Percentiles rank a stretch among this genome's conserved stretches.
Conservation (phyloP, 495 filamentous ascomycete species). For the Endocarpon pusillum region DNA sequence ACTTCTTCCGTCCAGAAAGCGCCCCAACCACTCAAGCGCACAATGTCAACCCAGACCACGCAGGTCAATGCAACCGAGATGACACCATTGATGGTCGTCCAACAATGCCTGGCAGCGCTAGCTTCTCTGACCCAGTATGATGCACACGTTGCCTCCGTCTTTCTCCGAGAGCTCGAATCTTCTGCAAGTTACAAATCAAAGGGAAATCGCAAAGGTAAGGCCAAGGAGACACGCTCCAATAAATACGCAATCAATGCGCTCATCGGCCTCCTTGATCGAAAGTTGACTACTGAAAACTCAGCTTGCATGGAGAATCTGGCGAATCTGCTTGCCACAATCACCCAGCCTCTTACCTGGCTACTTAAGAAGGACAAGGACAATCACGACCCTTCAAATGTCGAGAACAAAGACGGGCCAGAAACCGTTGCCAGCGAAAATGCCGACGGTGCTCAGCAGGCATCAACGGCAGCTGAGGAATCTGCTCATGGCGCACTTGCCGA, state of each 20-base stretch:
- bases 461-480: conserved; percentile 3
- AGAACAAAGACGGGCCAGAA: conserved; percentile 31
- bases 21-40: conserved; percentile 58
- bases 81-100: conserved; percentile 84
- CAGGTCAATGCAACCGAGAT: conserved; percentile 50
- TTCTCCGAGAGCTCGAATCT: conserved; percentile 87
- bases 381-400: conserved; percentile 26
- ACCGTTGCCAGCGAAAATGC: neutral
- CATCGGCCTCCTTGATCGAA: conserved; percentile 71
- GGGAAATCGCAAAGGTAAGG: conserved; percentile 68
- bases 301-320: conserved; percentile 89
- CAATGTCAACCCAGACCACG: conserved; percentile 36
- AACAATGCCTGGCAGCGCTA: conserved; percentile 77
- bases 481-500: conserved; percentile 12
- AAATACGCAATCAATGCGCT: conserved; percentile 87
- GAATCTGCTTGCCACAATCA: conserved; percentile 69
- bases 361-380: conserved; percentile 71
- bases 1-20: conserved; percentile 62
- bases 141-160: conserved; percentile 72
- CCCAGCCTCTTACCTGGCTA: conserved; percentile 64
- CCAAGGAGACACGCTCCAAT: conserved; percentile 62
- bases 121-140: conserved; percentile 69
- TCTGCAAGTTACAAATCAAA: conserved; percentile 55
- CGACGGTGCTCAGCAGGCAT: neutral
- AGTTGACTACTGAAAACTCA: conserved; percentile 86